phyloP scores from a whole-genome alignment of 192 early-diverging fungal genomes.

The Umbelopsis isabellina region DNA sequence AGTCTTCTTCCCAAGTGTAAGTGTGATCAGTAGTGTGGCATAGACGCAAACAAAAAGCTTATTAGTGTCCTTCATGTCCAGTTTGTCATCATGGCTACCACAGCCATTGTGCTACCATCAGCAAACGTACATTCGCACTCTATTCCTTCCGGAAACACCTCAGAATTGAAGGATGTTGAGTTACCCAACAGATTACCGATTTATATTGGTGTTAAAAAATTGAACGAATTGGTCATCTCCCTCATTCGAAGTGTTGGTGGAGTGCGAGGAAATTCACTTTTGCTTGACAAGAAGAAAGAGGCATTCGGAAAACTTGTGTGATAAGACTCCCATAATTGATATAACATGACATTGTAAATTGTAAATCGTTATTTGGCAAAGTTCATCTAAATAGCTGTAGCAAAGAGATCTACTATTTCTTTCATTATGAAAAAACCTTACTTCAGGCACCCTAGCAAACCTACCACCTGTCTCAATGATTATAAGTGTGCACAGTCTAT shows the following conservation, averaged over 20 bases:
- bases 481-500: neutral
- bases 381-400: too few relatives aligned
- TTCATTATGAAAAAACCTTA: too few relatives aligned
- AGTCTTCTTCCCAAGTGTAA: constrained; percentile 40
- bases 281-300: constrained; percentile 32
- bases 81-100: constrained; percentile 40
- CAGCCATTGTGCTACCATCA: constrained; percentile 26
- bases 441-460: too few relatives aligned
- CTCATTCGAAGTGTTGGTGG: constrained; percentile 27
- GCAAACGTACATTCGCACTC: neutral
- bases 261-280: constrained; percentile 27
- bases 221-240: constrained; percentile 23
- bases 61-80: neutral
- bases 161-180: constrained; percentile 13
- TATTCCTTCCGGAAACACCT: neutral
- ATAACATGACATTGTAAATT: too few relatives aligned
- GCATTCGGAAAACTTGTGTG: constrained; percentile 23
- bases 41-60: neutral
- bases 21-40: neutral
- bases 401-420: too few relatives aligned
- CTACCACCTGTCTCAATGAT: too few relatives aligned
- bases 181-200: constrained; percentile 26
- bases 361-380: too few relatives aligned
- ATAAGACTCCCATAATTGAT: neutral
- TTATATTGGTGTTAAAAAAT: constrained; percentile 27